Evolutionary conservation across 495 filamentous ascomycete genomes (phyloP).

Genomic region (Penicillium waksmanii): DNA sequence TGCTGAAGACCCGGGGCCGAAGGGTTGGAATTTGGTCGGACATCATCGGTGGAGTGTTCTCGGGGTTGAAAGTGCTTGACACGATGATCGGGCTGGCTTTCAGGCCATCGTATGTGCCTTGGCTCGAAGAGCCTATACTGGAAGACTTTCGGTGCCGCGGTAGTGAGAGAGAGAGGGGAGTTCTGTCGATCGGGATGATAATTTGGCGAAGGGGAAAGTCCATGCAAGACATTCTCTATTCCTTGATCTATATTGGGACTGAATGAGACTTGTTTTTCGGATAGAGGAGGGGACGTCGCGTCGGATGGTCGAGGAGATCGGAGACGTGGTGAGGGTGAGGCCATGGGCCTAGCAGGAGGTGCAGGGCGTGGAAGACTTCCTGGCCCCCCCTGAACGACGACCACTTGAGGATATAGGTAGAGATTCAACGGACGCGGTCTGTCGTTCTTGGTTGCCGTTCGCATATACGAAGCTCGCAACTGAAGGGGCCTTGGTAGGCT

Average conservation of each 20-base stretch:
- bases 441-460: constrained; percentile 50
- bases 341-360: constrained; percentile 27
- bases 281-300: constrained; percentile 30
- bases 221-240: constrained; percentile 21
- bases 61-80: constrained; percentile 29
- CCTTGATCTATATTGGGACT: constrained; percentile 14
- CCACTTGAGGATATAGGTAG: constrained; percentile 22
- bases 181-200: constrained; percentile 23
- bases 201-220: constrained; percentile 29
- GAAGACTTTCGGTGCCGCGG: constrained; percentile 42
- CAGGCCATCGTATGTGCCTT: constrained; percentile 30
- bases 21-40: constrained; percentile 38
- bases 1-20: constrained; percentile 47
- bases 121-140: constrained; percentile 41
- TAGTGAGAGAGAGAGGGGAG: constrained; percentile 15
- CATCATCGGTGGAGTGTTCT: constrained; percentile 27
- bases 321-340: constrained; percentile 46
- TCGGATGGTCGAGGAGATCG: constrained; percentile 43
- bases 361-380: constrained; percentile 42
- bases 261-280: constrained; percentile 21
- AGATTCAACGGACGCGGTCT: constrained; percentile 27
- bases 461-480: constrained; percentile 62
- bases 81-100: constrained; percentile 41
- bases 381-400: constrained; percentile 45
- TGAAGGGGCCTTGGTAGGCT: constrained; percentile 32